Conservation (phyloP, 2,329 filamentous ascomycete genomes). For the Hypoxylon sp. region DNA sequence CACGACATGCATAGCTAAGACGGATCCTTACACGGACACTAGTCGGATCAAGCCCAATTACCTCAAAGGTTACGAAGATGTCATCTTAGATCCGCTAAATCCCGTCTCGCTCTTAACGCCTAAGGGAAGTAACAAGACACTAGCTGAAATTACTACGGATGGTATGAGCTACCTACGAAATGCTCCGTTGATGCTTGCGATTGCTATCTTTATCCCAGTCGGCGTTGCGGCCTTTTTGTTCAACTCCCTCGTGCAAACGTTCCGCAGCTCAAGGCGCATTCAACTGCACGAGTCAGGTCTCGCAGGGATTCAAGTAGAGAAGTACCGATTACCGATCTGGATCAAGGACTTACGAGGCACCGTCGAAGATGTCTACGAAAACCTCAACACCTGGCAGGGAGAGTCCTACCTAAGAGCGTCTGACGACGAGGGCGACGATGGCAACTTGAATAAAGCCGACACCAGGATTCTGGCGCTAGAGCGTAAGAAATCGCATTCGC, state of each 20-base stretch:
- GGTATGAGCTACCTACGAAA: conserved; percentile 59
- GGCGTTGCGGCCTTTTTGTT: conserved; percentile 77
- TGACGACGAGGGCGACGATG: conserved; percentile 62
- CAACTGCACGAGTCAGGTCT: conserved; percentile 79
- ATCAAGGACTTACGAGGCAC: conserved; percentile 80
- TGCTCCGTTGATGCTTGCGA: conserved; percentile 72
- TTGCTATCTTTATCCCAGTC: conserved; percentile 80
- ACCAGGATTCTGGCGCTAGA: conserved; percentile 58
- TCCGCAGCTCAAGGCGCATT: conserved; percentile 80
- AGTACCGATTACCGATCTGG: conserved; percentile 81
- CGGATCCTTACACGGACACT: conserved; percentile 80
- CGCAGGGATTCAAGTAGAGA: conserved; percentile 73
- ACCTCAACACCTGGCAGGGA: conserved; percentile 74
- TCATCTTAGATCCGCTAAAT: conserved; percentile 77
- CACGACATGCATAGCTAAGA: conserved; percentile 81
- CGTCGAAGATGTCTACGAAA: conserved; percentile 83
- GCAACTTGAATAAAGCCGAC: conserved; percentile 51
- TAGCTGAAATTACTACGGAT: conserved; percentile 53
- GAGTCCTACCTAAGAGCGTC: conserved; percentile 77
- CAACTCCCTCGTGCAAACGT: conserved; percentile 81
- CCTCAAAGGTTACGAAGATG: conserved; percentile 77
- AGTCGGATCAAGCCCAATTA: conserved; percentile 79
- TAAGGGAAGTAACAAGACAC: conserved; percentile 45
- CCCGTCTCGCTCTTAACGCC: conserved; percentile 67
- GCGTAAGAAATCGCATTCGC: conserved; percentile 53